Evolutionary conservation across 345 rosid genomes (phyloP), one percentile per base, ranked within the genome.

Genomic region (Nasturtium officinale): DNA sequence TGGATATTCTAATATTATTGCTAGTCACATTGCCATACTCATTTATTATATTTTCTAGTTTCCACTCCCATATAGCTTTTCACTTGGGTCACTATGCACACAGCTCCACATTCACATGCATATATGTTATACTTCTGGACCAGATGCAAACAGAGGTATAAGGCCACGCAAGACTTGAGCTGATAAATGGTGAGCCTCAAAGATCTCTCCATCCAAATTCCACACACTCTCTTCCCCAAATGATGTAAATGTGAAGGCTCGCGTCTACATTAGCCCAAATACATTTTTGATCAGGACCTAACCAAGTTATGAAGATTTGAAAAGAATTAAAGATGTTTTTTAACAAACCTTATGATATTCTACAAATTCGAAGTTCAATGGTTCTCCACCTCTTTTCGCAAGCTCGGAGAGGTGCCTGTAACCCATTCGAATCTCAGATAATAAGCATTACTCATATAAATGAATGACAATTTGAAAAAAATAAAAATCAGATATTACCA

Each of bases 121-220:
- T 3, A 46, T 48, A n/a, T 21, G 29, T 79, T 89, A 94, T 63
- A 91, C 83, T 74, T 83, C 92, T 15, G 98, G 97, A 76, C 98
- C 98, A 33, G 96, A 83, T 3, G 98, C 97, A 54, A 94, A 91
- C 50, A 94, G 79, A 77, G 86, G 83, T 62, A 94, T 69, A 68
- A 94, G 90, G 67, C 98, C 89, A 26, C 85, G 87, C 70, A 91
- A 85, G 54, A 94, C 98, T 80, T 90, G 98, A 7, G 96, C 97
- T 10, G 98, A 94, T 64, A 90, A 87, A 66, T 88, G 82, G 67
- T 89, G 96, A 47, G 98, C 98, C 71, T 80, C 82, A 57, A 94
- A 89, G 66, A 85, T 87, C 91, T 94, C 98, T 7, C 98, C 98
- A 35, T 90, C 98, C 83, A 90, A 77, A 75, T 94, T 94, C 97